Conservation (phyloP, 176 grass and related monocot species). For the Aegilops sharonensis region DNA sequence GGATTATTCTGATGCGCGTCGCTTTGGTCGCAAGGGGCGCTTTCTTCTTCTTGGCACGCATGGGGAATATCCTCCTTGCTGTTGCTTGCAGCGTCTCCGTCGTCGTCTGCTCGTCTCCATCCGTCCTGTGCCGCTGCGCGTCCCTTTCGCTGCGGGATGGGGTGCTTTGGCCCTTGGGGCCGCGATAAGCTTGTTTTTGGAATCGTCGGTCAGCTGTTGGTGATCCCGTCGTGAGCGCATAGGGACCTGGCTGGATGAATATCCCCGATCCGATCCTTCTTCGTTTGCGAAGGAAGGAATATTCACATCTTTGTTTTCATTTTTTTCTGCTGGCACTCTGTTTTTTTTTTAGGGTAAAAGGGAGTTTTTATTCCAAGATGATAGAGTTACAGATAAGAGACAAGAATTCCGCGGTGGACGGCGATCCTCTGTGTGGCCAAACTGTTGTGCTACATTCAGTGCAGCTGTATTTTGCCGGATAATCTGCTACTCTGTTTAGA, state of each 20-base stretch:
- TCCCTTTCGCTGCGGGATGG: constrained; percentile 26
- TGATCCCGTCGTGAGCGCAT: not conserved
- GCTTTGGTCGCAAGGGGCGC: constrained; percentile 30
- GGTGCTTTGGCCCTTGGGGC: not conserved
- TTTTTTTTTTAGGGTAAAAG: too few species aligned
- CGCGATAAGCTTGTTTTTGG: constrained; percentile 3
- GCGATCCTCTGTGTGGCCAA: too few species aligned
- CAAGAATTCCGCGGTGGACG: too few species aligned
- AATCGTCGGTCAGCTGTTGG: constrained; percentile 14
- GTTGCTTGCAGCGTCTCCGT: constrained; percentile 49
- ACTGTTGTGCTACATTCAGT: too few species aligned
- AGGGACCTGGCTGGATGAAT: constrained; percentile 18
- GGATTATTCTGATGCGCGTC: constrained; percentile 7
- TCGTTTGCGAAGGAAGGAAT: not conserved
- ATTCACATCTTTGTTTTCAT: not conserved
- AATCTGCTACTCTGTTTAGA: too few species aligned
- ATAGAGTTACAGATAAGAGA: too few species aligned
- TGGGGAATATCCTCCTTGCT: constrained; percentile 56
- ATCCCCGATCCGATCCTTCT: not conserved
- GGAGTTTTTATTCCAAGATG: too few species aligned
- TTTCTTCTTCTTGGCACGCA: not conserved
- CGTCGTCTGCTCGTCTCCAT: not conserved
- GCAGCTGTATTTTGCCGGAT: too few species aligned
- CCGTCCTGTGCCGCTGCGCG: not conserved
- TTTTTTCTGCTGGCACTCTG: not conserved